These are phyloP conservation scores for Piper betle DNA, from an alignment of 164 flowering plant species.

Conservation along the genomic window DNA sequence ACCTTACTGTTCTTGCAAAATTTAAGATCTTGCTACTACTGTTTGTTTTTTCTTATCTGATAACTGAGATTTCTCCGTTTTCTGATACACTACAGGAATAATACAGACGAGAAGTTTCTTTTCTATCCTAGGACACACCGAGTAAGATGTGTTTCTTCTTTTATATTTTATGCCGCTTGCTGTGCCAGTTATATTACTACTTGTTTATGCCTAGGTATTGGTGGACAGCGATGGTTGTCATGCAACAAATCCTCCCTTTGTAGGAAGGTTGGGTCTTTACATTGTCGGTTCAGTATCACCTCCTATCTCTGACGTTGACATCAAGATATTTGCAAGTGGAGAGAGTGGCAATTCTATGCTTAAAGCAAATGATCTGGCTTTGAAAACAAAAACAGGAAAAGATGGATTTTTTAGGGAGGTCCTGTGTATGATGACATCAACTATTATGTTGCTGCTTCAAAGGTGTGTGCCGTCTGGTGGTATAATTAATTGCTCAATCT, in stretches of 20 bases:
- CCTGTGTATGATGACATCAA: slow-evolving; percentile 80
- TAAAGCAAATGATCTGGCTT: slow-evolving; percentile 52
- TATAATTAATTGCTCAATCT: neutral
- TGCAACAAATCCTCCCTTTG: slow-evolving; percentile 46
- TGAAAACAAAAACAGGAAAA: slow-evolving; percentile 55
- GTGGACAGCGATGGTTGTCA: slow-evolving; percentile 79
- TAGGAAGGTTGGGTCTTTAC: slow-evolving; percentile 70
- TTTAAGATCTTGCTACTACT: no score
- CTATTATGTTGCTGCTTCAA: slow-evolving; percentile 63
- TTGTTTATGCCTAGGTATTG: slow-evolving; percentile 30
- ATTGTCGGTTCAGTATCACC: slow-evolving; percentile 91
- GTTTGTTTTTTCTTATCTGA: neutral
- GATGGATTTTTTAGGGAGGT: slow-evolving; percentile 73
- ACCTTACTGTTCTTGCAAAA: neutral
- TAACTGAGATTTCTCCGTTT: neutral
- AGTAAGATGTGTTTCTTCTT: slow-evolving; percentile 27
- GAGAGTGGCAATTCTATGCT: slow-evolving; percentile 45
- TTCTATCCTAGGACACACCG: slow-evolving; percentile 70
- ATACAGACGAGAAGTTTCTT: slow-evolving; percentile 42
- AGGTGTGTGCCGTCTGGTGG: slow-evolving; percentile 34
- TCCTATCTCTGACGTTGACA: slow-evolving; percentile 60
- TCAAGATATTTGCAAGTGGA: slow-evolving; percentile 50
- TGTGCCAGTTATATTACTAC: neutral
- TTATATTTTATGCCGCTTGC: neutral
- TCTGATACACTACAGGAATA: slow-evolving; percentile 33